Evolutionary conservation across 208 protist species (phyloP), one percentile per base, ranked within the genome.

Genomic region (Leishmania major): DNA sequence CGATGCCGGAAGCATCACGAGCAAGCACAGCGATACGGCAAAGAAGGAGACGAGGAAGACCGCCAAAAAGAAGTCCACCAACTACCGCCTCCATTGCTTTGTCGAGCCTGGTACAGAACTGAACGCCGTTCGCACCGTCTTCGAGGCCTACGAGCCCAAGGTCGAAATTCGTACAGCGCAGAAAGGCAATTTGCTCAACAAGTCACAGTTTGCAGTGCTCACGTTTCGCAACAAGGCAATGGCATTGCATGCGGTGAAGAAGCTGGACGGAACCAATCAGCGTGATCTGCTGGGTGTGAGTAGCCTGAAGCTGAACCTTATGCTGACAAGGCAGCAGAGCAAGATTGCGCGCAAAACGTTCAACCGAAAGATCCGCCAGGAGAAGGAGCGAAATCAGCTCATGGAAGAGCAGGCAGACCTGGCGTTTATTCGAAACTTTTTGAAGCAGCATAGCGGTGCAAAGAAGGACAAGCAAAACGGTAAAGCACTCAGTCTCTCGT

Each of bases 171-270:
- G 95, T 25, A 91, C 89, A 4, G 89, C 93, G 28, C 95, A 97
- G 82, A 93, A 97, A 81, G 95, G 95, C 8, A 97, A 90, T 84
- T 77, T 96, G 51, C 89, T 97, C 72, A 97, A 97, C 87, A 95
- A 96, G 83, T 90, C 93, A 47, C 95, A 96, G 78, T 97, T 89
- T 82, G 95, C 95, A 8, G 95, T 97, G 28, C 86, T 97, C n/a
- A 96, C 95, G 1, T 97, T 97, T 67, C 90, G 88, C 75, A 97
- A 97, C 86, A 97, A 98, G 73, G 87, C 93, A 17, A 92, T 96
- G 87, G 93, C 92, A 17, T 78, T 96, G 62, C 93, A 97, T 78
- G 90, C 93, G 3, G 93, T 95, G 25, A 93, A 94, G 83, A 90
- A 71, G 67, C 78, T 98, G 1, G 92, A 96, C 67, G 93, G 93